phyloP scores from a whole-genome alignment of 441 rosid species.

The Pelargonium australe region DNA sequence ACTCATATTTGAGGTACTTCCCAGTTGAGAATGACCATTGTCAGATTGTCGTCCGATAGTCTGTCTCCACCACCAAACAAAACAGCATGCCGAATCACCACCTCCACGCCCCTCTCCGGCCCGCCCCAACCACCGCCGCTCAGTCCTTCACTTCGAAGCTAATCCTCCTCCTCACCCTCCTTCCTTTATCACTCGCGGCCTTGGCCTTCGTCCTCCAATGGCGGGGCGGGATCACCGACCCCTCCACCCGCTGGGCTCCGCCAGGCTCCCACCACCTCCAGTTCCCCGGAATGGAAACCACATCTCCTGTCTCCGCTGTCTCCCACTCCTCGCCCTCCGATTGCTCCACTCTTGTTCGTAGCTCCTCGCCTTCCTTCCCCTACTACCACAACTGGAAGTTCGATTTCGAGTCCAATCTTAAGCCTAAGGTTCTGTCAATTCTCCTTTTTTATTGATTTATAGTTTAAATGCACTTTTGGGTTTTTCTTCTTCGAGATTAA shows the following conservation, averaged over 20 bases:
- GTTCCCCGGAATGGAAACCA: slow-evolving; percentile 85
- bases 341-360: slow-evolving; percentile 53
- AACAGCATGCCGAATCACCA: slow-evolving; percentile 61
- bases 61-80: too few relatives aligned
- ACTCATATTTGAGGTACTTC: too few relatives aligned
- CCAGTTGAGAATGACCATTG: too few relatives aligned
- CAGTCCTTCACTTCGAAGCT: slow-evolving; percentile 55
- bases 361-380: slow-evolving; percentile 83
- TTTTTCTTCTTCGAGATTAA: neutral
- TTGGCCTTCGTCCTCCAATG: slow-evolving; percentile 86
- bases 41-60: too few relatives aligned
- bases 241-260: slow-evolving; percentile 61
- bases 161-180: slow-evolving; percentile 72
- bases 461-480: slow-evolving; percentile 16
- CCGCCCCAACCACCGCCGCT: slow-evolving; percentile 28
- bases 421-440: slow-evolving; percentile 52
- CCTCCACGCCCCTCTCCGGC: slow-evolving; percentile 39
- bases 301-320: slow-evolving; percentile 48
- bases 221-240: slow-evolving; percentile 74
- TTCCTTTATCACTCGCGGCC: slow-evolving; percentile 78
- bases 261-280: slow-evolving; percentile 58
- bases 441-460: neutral
- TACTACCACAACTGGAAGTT: slow-evolving; percentile 76
- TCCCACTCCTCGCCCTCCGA: slow-evolving; percentile 53
- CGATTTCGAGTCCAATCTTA: slow-evolving; percentile 51